A percentile compares a stretch with the other conserved stretches of the same genome.
Conservation (phyloP, 148 eudicot species). For the Diospyros lotus region DNA sequence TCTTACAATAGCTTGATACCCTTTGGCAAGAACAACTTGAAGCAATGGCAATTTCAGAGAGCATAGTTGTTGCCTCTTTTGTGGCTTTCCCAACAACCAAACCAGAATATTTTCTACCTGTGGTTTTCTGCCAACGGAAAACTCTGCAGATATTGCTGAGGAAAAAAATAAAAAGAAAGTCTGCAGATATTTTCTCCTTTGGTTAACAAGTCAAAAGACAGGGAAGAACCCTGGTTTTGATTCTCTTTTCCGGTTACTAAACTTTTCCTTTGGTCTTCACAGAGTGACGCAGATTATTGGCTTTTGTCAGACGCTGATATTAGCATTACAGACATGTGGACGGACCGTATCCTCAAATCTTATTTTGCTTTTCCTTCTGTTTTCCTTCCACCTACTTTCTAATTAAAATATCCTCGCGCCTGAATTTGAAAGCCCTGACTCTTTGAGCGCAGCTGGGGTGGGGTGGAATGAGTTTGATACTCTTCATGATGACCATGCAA, state of each 20-base stretch:
- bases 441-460: constrained; percentile 39
- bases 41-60: not conserved
- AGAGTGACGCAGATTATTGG: constrained; percentile 96
- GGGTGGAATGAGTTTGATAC: constrained; percentile 62
- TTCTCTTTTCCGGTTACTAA: not conserved
- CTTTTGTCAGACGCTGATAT: constrained; percentile 80
- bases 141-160: too few relatives aligned
- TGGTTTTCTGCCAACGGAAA: not conserved
- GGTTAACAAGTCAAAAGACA: not conserved
- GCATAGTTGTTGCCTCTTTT: not conserved
- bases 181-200: not conserved
- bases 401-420: not conserved
- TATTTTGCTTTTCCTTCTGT: not conserved
- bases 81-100: not conserved
- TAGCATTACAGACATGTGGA: constrained; percentile 93
- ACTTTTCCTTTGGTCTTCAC: constrained; percentile 25
- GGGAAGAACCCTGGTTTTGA: not conserved
- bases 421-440: constrained; percentile 36
- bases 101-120: not conserved
- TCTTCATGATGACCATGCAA: constrained; percentile 44
- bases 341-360: constrained; percentile 68
- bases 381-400: not conserved
- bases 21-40: not conserved
- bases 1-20: not conserved
- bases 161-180: not conserved